Evolutionary conservation across 345 rosid species (phyloP).

Genomic region (Corymbia maculata): DNA sequence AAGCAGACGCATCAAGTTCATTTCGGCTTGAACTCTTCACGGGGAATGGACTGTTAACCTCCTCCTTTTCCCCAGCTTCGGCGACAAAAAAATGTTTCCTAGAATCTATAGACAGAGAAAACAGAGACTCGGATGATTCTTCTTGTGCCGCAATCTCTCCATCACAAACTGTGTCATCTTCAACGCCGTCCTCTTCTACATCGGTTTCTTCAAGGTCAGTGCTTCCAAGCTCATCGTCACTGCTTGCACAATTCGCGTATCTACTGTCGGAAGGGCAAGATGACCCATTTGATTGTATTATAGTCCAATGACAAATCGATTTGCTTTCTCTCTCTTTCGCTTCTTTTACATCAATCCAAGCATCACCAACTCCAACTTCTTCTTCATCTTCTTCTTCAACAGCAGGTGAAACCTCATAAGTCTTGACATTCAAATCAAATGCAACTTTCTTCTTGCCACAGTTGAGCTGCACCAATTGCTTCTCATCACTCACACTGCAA

Average conservation of each 20-base stretch:
- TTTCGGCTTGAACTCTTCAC: not conserved
- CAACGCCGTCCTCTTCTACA: not conserved
- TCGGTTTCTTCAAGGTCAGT: not conserved
- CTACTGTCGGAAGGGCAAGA: conserved; percentile 10
- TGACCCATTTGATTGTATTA: not conserved
- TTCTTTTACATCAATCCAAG: not conserved
- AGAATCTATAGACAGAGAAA: conserved; percentile 52
- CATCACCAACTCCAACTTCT: not conserved
- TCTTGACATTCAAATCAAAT: conserved; percentile 34
- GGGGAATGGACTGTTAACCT: conserved; percentile 28
- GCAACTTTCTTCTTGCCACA: conserved; percentile 27
- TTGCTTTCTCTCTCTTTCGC: conserved; percentile 2
- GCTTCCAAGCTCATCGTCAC: conserved; percentile 12
- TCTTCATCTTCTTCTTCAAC: conserved; percentile 4
- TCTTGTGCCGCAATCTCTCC: conserved; percentile 8
- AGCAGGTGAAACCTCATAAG: conserved; percentile 4
- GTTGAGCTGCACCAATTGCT: conserved; percentile 2
- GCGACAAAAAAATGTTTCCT: conserved; percentile 18
- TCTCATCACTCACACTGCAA: conserved; percentile 6
- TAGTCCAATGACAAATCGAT: not conserved
- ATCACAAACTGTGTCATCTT: not conserved
- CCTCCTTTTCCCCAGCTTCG: conserved; percentile 26
- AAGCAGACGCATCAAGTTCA: conserved; percentile 5
- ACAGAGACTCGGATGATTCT: conserved; percentile 59
- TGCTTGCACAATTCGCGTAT: conserved; percentile 10